Base-by-base conservation (phyloP, 495 filamentous ascomycete species). In the Amniculicola lignicola region DNA sequence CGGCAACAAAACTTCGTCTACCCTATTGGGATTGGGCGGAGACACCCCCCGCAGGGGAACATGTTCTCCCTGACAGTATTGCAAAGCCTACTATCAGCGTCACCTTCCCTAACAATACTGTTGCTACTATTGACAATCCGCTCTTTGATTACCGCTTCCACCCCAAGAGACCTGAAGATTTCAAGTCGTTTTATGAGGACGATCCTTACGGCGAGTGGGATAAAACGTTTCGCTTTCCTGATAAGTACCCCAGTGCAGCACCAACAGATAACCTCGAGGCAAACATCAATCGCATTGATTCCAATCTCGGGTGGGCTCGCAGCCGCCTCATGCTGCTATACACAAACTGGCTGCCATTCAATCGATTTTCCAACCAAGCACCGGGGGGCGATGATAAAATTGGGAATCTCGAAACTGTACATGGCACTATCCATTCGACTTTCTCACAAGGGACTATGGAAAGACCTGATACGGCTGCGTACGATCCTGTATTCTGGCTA, bases 1-100 rank as follows among this genome's bases (percentile, higher is more conserved):
- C 42, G 5, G 45, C 45, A 4, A 28, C 21, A 4, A 38, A 41
- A 23, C 22, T 57, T 1, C 54, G 54, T 41, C 5, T 57, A 2
- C 54, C 54, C 12, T 57, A 41, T 38, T 57, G 54, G 54, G 54
- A 57, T 38, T 57, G 54, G 54, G 54, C 54, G 1, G 69, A 72
- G 19, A 43, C 14, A 4, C 25, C 35, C 10, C 45, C 31, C 4
- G 25, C 4, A 19, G 46, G 33, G 24, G 33, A 35, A 51, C 43
- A 16, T n/a, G 33, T 51, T 21, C 31, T 57, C 4, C 54, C 54
- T 9, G 14, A 29, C 2, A 28, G 16, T n/a, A 24, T 57, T 3
- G 3, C 35, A 3, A 15, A 14, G 10, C 27, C 27, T 4, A 51
- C 3, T 3, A 23, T 57, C 28, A 7, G 2, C 16, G 11, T 57